These are phyloP conservation scores for Beauveria sp. DNA, from an alignment of 2,329 filamentous ascomycete species.

Conservation along the genomic window DNA sequence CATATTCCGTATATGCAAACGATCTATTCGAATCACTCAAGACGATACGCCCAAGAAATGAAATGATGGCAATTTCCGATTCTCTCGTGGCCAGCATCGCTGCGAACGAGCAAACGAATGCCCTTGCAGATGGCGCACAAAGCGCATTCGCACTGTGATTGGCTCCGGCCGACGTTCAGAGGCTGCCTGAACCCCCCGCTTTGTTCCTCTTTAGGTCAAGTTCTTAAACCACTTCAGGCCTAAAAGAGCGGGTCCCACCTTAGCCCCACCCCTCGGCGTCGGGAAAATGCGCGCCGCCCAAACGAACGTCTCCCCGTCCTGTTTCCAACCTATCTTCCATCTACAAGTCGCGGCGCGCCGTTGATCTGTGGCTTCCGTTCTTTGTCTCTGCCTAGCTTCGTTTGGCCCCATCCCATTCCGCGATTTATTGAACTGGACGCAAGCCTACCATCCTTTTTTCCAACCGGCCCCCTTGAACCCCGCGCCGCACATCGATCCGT, in stretches of 20 bases:
- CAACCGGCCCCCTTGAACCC: no score
- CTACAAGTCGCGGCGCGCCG: neutral
- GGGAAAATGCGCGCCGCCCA: neutral
- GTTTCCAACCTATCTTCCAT: neutral
- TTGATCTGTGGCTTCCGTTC: neutral
- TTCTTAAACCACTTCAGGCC: neutral
- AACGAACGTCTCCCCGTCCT: neutral
- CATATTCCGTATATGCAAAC: no score
- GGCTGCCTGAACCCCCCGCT: constrained; percentile 5
- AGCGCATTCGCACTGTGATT: neutral
- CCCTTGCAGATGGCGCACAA: neutral
- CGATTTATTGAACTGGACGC: no score
- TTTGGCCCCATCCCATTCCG: no score
- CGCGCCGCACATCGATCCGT: neutral
- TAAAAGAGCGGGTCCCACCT: neutral
- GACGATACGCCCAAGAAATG: no score
- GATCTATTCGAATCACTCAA: no score
- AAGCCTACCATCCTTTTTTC: no score
- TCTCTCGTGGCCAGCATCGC: neutral
- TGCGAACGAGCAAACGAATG: neutral
- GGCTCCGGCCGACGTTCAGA: neutral
- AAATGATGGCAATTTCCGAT: neutral
- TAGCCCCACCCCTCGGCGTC: neutral
- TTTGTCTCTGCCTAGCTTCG: neutral
- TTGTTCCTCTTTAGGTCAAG: neutral